phyloP scores from a whole-genome alignment of 345 rosid genomes.

The Reutealis trisperma region DNA sequence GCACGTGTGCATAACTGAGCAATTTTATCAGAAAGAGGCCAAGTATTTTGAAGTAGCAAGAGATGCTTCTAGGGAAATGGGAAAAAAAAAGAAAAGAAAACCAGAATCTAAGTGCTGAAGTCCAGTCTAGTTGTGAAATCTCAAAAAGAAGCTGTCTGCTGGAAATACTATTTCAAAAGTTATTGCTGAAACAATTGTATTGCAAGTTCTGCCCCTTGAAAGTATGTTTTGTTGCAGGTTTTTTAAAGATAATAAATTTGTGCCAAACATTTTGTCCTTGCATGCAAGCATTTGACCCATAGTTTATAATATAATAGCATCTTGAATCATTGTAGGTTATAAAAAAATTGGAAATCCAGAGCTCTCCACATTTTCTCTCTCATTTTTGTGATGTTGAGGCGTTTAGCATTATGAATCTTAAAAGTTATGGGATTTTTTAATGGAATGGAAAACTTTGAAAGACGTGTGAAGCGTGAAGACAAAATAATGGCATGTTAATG shows the following conservation, averaged over 20 bases:
- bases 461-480: background rate
- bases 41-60: background rate
- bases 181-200: slow-evolving; percentile 1
- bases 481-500: background rate
- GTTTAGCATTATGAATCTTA: background rate
- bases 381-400: background rate
- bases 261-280: background rate
- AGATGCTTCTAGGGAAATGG: background rate
- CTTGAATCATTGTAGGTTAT: background rate
- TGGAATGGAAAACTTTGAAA: background rate
- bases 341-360: background rate
- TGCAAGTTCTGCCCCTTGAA: background rate
- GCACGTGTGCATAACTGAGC: too few relatives aligned
- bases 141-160: background rate
- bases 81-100: background rate
- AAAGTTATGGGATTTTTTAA: background rate
- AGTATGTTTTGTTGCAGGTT: background rate
- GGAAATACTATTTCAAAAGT: background rate
- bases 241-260: background rate
- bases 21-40: background rate
- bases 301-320: background rate
- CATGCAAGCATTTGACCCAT: background rate
- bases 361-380: background rate
- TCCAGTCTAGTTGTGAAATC: background rate
- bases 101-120: background rate